Evolutionary conservation across 176 grass and related monocot genomes (phyloP).

Genomic region (Juncus effusus): DNA sequence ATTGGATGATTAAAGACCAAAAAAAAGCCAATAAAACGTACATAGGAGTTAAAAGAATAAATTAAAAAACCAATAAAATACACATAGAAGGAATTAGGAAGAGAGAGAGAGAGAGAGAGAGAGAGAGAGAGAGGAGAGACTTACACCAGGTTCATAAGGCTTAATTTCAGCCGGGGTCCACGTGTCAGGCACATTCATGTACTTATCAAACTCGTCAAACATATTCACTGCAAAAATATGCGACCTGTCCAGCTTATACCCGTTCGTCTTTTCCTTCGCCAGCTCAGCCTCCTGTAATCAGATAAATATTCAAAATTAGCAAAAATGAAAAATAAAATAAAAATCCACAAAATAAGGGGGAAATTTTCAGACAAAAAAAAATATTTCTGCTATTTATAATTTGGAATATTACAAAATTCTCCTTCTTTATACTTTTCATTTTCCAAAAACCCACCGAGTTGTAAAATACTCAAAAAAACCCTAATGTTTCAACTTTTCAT

Average conservation of each 20-base stretch:
- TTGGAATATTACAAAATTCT: background rate
- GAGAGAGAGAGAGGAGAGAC: background rate
- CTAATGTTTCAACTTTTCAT: too few species aligned
- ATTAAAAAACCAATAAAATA: too few species aligned
- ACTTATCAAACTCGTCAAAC: conserved; percentile 33
- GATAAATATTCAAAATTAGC: background rate
- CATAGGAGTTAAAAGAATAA: too few species aligned
- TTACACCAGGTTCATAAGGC: conserved; percentile 79
- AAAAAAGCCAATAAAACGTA: too few species aligned
- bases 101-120: background rate
- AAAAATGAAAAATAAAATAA: conserved; percentile 6
- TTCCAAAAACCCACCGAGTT: too few species aligned
- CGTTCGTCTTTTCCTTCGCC: conserved; percentile 90
- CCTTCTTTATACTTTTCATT: too few species aligned
- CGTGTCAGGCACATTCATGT: conserved; percentile 87
- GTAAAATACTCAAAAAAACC: too few species aligned
- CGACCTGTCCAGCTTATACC: conserved; percentile 85
- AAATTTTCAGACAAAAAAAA: background rate
- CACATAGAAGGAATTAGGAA: too few species aligned
- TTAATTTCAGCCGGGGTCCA: conserved; percentile 94
- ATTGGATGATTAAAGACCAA: too few species aligned
- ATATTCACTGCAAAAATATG: conserved; percentile 80
- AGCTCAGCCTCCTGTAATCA: conserved; percentile 72
- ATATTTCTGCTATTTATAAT: background rate
- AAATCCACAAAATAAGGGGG: conserved; percentile 3